Percentiles rank a stretch among this genome's conserved stretches.
Evolutionary conservation across 2,329 filamentous ascomycete genomes (phyloP).

Genomic region (Boeremia exigua): DNA sequence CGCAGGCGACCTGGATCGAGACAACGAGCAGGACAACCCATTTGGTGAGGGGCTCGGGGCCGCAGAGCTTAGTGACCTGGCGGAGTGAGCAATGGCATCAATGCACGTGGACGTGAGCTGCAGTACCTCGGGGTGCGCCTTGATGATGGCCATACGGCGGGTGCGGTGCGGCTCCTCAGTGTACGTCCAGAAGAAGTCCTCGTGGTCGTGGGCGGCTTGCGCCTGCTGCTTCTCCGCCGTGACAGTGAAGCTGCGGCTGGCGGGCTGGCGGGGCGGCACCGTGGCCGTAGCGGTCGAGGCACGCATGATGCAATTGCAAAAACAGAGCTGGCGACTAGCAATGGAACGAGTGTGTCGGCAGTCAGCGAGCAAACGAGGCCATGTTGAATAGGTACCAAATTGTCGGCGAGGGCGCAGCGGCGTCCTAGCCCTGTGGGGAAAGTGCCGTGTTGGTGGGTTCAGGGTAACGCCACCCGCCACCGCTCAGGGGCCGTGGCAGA

Average conservation of each 20-base stretch:
- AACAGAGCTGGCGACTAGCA: not conserved
- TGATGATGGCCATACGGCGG: slow-evolving; percentile 90
- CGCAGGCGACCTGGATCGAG: slow-evolving; percentile 76
- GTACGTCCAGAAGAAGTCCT: slow-evolving; percentile 97
- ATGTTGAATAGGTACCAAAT: slow-evolving; percentile 4
- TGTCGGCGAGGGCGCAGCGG: not conserved
- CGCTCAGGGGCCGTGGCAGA: slow-evolving; percentile 4
- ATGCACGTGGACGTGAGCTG: not conserved
- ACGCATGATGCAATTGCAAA: slow-evolving; percentile 32
- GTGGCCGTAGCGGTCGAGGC: slow-evolving; percentile 48
- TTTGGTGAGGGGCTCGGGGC: slow-evolving; percentile 93
- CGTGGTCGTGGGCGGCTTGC: slow-evolving; percentile 36
- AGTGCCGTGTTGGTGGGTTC: slow-evolving; percentile 5
- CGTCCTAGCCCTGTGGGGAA: slow-evolving; percentile 12
- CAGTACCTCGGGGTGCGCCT: slow-evolving; percentile 94
- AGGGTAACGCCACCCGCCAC: slow-evolving; percentile 16
- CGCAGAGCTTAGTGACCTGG: slow-evolving; percentile 94
- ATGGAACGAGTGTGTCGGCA: not conserved
- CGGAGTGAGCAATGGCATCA: slow-evolving; percentile 10
- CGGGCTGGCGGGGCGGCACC: slow-evolving; percentile 31
- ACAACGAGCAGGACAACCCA: slow-evolving; percentile 88
- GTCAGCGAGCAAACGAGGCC: not conserved
- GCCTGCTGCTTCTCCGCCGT: slow-evolving; percentile 26
- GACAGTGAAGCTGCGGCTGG: slow-evolving; percentile 30
- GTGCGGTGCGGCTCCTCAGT: slow-evolving; percentile 97